phyloP scores from a whole-genome alignment of 2,329 filamentous ascomycete genomes.

The Cadophora luteo-olivacea region DNA sequence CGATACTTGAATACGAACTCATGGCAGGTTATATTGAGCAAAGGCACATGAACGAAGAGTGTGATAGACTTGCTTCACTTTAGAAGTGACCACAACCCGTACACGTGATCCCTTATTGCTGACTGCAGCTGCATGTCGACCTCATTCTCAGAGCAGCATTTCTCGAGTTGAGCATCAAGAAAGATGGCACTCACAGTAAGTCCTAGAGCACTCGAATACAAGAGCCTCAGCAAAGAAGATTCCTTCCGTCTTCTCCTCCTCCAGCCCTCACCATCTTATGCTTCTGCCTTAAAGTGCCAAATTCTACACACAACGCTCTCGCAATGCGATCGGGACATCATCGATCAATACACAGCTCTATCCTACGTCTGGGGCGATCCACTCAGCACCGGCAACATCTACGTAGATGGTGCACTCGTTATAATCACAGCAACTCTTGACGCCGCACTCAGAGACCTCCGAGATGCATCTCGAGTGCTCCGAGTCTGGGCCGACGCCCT shows the following conservation, averaged over 20 bases:
- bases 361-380: constrained; percentile 29
- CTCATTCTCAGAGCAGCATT: neutral
- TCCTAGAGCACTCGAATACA: constrained; percentile 8
- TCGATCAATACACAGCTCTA: constrained; percentile 28
- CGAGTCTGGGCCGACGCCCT: constrained; percentile 25
- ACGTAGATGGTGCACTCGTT: neutral
- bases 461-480: neutral
- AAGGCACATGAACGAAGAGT: neutral
- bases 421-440: constrained; percentile 19
- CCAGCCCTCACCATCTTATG: constrained; percentile 11
- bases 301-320: constrained; percentile 19
- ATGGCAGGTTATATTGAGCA: neutral
- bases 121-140: neutral
- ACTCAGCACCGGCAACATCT: neutral
- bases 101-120: neutral
- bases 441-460: constrained; percentile 10
- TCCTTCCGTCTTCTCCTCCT: constrained; percentile 23
- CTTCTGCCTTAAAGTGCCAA: constrained; percentile 6
- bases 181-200: neutral
- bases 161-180: neutral
- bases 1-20: neutral
- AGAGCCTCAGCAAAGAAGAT: constrained; percentile 8
- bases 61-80: too few relatives aligned
- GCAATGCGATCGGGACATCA: constrained; percentile 12
- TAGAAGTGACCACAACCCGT: neutral